These are phyloP conservation scores for Rhodotorula sphaerocarpa DNA, from an alignment of 768 basidiomycete genomes.

Conservation along the genomic window DNA sequence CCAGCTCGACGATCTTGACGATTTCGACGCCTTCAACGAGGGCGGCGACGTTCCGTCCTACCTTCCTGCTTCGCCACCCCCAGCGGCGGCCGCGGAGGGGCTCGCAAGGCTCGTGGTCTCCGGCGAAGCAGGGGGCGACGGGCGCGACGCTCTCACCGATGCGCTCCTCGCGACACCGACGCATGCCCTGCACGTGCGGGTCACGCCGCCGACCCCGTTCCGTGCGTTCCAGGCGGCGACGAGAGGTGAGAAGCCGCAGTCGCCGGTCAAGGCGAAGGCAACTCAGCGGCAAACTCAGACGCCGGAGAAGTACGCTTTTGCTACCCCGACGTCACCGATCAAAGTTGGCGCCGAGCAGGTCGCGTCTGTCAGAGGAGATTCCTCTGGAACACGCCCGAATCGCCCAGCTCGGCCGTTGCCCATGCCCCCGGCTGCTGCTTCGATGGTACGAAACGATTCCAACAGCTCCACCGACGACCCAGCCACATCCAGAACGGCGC, in stretches of 20 bases:
- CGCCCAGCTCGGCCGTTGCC: constrained; percentile 18
- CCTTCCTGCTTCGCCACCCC: neutral
- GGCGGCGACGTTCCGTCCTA: constrained; percentile 30
- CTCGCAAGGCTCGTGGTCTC: too few relatives aligned
- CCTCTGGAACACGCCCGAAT: too few relatives aligned
- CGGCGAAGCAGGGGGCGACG: too few relatives aligned
- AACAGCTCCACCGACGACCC: too few relatives aligned
- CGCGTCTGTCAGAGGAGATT: too few relatives aligned
- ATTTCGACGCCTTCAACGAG: constrained; percentile 40
- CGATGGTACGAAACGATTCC: too few relatives aligned
- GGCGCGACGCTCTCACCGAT: neutral
- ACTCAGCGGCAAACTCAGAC: neutral
- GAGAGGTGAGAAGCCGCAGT: neutral
- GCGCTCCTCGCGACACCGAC: too few relatives aligned
- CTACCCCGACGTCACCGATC: constrained; percentile 32
- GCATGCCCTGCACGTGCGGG: too few relatives aligned
- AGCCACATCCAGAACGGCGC: too few relatives aligned
- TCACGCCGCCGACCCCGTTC: too few relatives aligned
- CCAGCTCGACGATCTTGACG: constrained; percentile 42
- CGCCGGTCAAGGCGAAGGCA: constrained; percentile 15
- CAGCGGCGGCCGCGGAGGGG: too few relatives aligned
- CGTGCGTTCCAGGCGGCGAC: too few relatives aligned
- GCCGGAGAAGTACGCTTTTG: constrained; percentile 31
- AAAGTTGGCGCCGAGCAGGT: constrained; percentile 15
- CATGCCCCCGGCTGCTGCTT: constrained; percentile 6